These are phyloP conservation scores for Yamadazyma diddensiae DNA, from an alignment of 1,139 yeast species.

Conservation along the genomic window DNA sequence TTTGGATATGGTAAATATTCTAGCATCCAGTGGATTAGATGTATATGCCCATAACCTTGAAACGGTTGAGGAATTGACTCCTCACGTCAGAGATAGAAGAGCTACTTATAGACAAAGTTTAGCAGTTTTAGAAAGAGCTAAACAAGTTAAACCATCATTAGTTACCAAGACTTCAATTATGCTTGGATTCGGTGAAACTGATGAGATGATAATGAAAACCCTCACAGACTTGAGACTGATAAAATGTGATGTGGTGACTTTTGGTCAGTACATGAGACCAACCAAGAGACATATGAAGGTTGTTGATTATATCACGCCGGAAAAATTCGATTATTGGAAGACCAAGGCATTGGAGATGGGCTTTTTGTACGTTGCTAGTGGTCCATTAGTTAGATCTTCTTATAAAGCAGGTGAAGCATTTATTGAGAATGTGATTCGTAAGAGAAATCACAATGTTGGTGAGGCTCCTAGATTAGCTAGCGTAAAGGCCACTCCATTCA, in stretches of 20 bases:
- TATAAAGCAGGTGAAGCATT: constrained; percentile 99
- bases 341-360: constrained; percentile 86
- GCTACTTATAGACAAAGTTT: constrained; percentile 93
- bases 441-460: constrained; percentile 58
- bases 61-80: constrained; percentile 93
- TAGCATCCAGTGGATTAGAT: constrained; percentile 87
- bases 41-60: constrained; percentile 97
- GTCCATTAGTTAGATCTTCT: constrained; percentile 93
- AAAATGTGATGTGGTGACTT: constrained; percentile 91
- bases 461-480: constrained; percentile 37
- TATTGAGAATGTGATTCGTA: constrained; percentile 87
- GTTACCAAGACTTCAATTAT: constrained; percentile 92
- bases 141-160: constrained; percentile 67
- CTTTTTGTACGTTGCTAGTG: constrained; percentile 93
- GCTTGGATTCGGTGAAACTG: constrained; percentile 97
- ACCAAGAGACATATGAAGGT: constrained; percentile 98
- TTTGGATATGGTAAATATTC: constrained; percentile 69
- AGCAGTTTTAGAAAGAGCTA: constrained; percentile 75
- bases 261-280: constrained; percentile 99
- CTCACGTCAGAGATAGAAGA: constrained; percentile 92
- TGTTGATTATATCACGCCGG: constrained; percentile 93
- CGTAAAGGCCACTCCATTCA: constrained; percentile 9
- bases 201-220: constrained; percentile 79
- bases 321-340: constrained; percentile 92
- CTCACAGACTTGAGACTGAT: constrained; percentile 70